Evolutionary conservation across 2,329 filamentous ascomycete species (phyloP).

Genomic region (Thielaviopsis populi): DNA sequence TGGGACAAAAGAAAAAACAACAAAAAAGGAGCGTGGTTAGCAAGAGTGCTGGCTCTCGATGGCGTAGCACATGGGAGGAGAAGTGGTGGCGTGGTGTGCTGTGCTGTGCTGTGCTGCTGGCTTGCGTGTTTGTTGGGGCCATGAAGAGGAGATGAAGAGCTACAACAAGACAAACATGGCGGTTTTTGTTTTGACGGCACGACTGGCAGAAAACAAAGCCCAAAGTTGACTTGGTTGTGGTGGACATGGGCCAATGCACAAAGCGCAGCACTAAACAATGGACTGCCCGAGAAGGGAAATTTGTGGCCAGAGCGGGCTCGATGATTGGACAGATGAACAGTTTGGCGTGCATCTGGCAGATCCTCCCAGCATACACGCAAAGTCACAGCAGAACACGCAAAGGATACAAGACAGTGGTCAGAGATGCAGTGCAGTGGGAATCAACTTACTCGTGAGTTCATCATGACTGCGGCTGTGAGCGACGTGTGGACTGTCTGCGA

Average conservation of each 20-base stretch:
- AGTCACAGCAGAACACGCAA: too few relatives aligned
- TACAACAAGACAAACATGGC: neutral
- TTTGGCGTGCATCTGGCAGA: constrained; percentile 9
- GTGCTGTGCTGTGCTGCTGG: too few relatives aligned
- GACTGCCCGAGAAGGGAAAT: constrained; percentile 15
- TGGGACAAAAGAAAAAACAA: constrained; percentile 3
- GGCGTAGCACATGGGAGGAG: neutral
- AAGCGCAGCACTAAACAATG: constrained; percentile 4
- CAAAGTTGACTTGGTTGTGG: neutral
- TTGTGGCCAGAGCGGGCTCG: constrained; percentile 1
- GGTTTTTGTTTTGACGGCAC: neutral
- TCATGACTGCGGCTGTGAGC: too few relatives aligned
- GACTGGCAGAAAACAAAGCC: neutral
- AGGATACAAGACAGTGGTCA: neutral
- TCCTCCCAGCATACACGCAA: neutral
- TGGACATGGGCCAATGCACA: neutral
- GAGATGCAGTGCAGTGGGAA: neutral
- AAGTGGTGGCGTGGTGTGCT: neutral
- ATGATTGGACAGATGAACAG: constrained; percentile 10
- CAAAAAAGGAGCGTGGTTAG: constrained; percentile 4
- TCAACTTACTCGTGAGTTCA: constrained; percentile 12
- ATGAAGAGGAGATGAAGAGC: neutral
- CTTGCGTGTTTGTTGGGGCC: neutral
- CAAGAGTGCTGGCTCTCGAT: neutral
- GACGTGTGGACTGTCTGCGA: too few relatives aligned